phyloP scores from a whole-genome alignment of 2,329 filamentous ascomycete genomes.

The Aureobasidium melanogenum region DNA sequence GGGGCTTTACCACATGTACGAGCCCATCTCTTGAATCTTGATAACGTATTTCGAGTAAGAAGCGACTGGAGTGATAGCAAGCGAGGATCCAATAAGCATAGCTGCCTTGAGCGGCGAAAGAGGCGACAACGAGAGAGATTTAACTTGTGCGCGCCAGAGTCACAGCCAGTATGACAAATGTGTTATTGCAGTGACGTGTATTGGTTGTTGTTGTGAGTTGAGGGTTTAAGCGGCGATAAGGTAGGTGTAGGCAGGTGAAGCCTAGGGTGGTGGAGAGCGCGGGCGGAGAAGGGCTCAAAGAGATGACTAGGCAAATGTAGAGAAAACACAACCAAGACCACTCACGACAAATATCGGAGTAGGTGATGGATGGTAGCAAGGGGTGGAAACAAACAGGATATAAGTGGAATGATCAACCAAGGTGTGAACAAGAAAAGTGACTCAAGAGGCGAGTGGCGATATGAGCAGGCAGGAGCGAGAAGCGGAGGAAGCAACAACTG shows the following conservation, averaged over 20 bases:
- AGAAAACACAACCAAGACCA: background rate
- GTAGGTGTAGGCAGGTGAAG: background rate
- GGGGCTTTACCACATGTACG: conserved; percentile 12
- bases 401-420: background rate
- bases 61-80: conserved; percentile 12
- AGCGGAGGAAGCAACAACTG: background rate
- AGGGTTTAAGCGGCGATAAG: conserved; percentile 11
- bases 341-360: background rate
- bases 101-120: background rate
- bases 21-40: conserved; percentile 11
- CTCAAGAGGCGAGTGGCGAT: conserved; percentile 1
- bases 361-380: background rate
- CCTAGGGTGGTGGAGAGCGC: background rate
- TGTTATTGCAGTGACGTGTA: background rate
- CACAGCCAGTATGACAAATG: background rate
- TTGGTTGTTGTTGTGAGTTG: background rate
- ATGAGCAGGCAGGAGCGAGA: no score
- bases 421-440: background rate
- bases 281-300: background rate
- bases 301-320: background rate
- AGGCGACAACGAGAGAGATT: background rate
- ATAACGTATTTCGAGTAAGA: conserved; percentile 3
- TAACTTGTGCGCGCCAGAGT: background rate
- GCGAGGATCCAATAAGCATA: conserved; percentile 9
- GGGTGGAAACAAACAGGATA: background rate